Percentiles rank a stretch among this genome's conserved stretches.
These are phyloP conservation scores for Trapa bicornis DNA, from an alignment of 345 rosid genomes.

Conservation along the genomic window DNA sequence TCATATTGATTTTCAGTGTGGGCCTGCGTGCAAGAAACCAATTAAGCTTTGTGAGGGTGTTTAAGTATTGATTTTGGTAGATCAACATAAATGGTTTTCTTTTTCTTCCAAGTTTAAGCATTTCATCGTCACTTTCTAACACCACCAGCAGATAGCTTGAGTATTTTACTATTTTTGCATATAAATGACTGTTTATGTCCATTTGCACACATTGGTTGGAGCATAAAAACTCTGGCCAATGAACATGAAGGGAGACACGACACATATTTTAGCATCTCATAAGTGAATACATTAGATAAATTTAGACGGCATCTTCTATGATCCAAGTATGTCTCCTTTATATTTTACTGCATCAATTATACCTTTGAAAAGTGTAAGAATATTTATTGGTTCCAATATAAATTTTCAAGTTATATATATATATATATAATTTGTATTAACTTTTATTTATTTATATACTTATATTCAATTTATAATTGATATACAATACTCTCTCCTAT, in stretches of 20 bases:
- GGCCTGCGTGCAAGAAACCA: slow-evolving; percentile 9
- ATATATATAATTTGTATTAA: too few relatives aligned
- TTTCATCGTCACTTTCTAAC: neutral
- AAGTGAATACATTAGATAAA: neutral
- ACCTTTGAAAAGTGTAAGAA: too few relatives aligned
- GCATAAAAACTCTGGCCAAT: neutral
- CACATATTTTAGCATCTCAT: neutral
- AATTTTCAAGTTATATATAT: too few relatives aligned
- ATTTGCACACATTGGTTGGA: neutral
- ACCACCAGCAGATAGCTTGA: neutral
- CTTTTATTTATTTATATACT: too few relatives aligned
- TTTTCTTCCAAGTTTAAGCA: slow-evolving; percentile 7
- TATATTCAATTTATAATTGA: too few relatives aligned
- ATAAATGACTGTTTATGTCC: neutral
- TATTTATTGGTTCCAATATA: too few relatives aligned
- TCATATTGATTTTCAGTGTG: too few relatives aligned
- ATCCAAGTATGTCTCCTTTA: too few relatives aligned
- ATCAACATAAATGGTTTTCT: neutral
- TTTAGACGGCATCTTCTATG: neutral
- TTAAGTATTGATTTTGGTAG: too few relatives aligned
- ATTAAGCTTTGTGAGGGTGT: neutral
- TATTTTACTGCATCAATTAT: too few relatives aligned
- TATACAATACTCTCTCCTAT: too few relatives aligned
- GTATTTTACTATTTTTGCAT: too few relatives aligned
- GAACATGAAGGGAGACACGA: neutral